phyloP scores from a whole-genome alignment of 192 early-diverging fungal species.

The Coemansia sp. region DNA sequence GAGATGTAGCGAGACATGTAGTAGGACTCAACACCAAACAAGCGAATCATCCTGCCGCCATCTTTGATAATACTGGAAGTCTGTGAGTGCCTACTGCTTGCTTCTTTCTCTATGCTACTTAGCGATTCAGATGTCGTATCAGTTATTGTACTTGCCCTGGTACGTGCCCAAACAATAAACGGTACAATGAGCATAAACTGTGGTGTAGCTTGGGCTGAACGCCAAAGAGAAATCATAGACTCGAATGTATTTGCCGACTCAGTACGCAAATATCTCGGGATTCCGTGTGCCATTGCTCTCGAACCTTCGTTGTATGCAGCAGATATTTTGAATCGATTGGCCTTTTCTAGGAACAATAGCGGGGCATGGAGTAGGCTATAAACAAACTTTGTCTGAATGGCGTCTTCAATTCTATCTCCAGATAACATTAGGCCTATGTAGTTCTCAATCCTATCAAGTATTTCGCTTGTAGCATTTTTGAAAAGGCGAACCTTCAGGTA shows the following conservation, averaged over 20 bases:
- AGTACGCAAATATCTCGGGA: background rate
- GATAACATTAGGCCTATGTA: background rate
- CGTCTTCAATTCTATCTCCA: background rate
- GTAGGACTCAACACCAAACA: conserved; percentile 61
- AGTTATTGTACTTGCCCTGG: background rate
- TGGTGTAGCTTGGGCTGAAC: conserved; percentile 2
- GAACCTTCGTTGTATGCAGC: conserved; percentile 5
- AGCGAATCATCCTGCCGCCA: conserved; percentile 70
- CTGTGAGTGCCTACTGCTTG: conserved; percentile 2
- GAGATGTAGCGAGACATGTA: conserved; percentile 62
- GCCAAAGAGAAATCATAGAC: background rate
- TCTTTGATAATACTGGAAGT: conserved; percentile 45
- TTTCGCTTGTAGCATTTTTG: background rate
- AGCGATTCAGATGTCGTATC: background rate
- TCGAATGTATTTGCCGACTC: background rate
- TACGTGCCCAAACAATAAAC: conserved; percentile 9
- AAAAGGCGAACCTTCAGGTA: background rate
- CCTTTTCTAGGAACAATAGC: conserved; percentile 9
- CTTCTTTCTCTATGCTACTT: background rate
- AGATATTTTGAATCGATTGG: conserved; percentile 7
- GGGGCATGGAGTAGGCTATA: background rate
- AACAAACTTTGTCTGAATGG: conserved; percentile 6
- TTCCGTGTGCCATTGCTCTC: background rate
- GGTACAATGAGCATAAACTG: conserved; percentile 25
- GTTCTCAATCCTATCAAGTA: background rate